Conservation (phyloP, 208 protist genomes). For the Acanthamoeba polyphaga region DNA sequence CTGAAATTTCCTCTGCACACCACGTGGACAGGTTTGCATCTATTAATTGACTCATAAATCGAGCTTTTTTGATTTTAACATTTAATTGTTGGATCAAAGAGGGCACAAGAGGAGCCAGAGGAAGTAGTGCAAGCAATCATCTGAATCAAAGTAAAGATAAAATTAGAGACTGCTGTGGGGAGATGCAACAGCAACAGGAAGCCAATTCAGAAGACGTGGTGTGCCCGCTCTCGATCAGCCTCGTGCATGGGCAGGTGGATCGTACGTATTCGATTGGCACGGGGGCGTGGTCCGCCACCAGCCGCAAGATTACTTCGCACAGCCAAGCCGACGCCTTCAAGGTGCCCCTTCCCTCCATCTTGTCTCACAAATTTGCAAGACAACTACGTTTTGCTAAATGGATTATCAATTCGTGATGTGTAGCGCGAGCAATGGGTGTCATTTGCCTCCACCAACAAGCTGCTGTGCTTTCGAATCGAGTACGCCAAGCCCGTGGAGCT, state of each 20-base stretch:
- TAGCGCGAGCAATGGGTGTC: slow-evolving; percentile 20
- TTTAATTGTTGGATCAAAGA: too few species aligned
- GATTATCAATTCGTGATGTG: not conserved
- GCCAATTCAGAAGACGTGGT: slow-evolving; percentile 32
- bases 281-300: slow-evolving; percentile 20
- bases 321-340: slow-evolving; percentile 3
- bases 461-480: slow-evolving; percentile 37
- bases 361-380: not conserved
- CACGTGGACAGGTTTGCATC: too few species aligned
- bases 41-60: too few species aligned
- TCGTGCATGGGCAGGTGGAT: slow-evolving; percentile 41
- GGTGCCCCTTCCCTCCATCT: not conserved
- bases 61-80: too few species aligned
- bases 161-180: not conserved
- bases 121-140: not conserved
- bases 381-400: not conserved
- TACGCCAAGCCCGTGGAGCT: slow-evolving; percentile 42
- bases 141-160: not conserved
- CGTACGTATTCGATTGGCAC: slow-evolving; percentile 44
- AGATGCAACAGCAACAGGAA: slow-evolving; percentile 31
- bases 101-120: too few species aligned
- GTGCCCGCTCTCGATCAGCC: not conserved
- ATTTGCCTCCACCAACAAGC: slow-evolving; percentile 9
- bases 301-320: slow-evolving; percentile 33
- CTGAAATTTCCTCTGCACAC: too few species aligned